These are phyloP conservation scores for Vaccinium macrocarpon DNA, from an alignment of 148 eudicot genomes.

Conservation along the genomic window DNA sequence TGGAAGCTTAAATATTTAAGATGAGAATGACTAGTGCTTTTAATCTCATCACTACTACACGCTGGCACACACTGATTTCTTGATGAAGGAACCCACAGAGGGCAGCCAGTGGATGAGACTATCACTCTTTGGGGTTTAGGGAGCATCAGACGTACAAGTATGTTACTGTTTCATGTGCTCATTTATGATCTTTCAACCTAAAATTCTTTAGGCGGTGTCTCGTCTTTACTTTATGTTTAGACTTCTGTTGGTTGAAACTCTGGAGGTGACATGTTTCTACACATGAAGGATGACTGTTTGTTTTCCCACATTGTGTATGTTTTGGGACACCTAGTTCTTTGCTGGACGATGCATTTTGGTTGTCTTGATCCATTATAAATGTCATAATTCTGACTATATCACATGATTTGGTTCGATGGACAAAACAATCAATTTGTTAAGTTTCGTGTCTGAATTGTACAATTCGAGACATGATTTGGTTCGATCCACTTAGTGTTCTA, in stretches of 20 bases:
- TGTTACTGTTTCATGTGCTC: neutral
- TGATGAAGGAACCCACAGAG: neutral
- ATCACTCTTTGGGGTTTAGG: neutral
- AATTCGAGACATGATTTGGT: neutral
- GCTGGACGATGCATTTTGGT: neutral
- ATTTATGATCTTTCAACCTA: neutral
- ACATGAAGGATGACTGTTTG: neutral
- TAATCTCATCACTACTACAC: neutral
- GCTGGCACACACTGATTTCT: constrained; percentile 5
- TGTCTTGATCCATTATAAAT: neutral
- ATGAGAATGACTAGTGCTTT: constrained; percentile 24
- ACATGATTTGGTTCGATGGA: neutral
- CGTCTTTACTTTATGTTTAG: neutral
- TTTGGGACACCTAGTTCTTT: neutral
- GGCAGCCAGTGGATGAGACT: neutral
- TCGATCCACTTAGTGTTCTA: neutral
- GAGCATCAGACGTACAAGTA: neutral
- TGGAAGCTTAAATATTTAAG: constrained; percentile 50
- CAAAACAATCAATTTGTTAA: neutral
- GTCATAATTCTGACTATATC: neutral
- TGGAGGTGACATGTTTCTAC: neutral
- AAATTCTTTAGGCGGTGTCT: neutral
- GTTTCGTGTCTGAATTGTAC: neutral
- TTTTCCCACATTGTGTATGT: neutral
- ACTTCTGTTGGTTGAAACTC: neutral